These are phyloP conservation scores for Furcasterigmium sp. DNA, from an alignment of 2,329 filamentous ascomycete genomes.

Conservation along the genomic window DNA sequence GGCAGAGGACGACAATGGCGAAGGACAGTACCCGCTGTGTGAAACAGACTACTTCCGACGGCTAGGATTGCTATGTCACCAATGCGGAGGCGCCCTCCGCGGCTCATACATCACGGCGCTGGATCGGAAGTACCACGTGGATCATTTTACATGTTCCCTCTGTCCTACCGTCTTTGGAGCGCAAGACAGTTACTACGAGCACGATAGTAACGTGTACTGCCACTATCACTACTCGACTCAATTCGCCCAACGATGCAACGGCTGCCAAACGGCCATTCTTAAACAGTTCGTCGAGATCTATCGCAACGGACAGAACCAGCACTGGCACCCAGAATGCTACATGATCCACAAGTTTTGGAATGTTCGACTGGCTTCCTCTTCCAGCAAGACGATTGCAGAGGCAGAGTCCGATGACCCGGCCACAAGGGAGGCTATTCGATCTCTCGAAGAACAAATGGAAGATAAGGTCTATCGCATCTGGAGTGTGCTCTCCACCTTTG, in stretches of 20 bases:
- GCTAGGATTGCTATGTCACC: slow-evolving; percentile 83
- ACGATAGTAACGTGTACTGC: slow-evolving; percentile 93
- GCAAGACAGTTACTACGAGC: slow-evolving; percentile 98
- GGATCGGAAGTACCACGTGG: slow-evolving; percentile 97
- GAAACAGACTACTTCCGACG: slow-evolving; percentile 97
- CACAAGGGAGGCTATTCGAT: slow-evolving; percentile 69
- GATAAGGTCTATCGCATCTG: slow-evolving; percentile 97
- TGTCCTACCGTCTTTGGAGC: slow-evolving; percentile 98
- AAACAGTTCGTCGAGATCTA: slow-evolving; percentile 99
- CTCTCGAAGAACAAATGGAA: slow-evolving; percentile 90
- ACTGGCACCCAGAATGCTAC: slow-evolving; percentile 99
- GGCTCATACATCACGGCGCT: slow-evolving; percentile 98
- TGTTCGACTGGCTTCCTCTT: slow-evolving; percentile 69
- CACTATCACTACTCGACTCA: slow-evolving; percentile 98
- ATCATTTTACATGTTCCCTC: slow-evolving; percentile 97
- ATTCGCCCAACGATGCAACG: slow-evolving; percentile 93
- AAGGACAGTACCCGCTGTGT: slow-evolving; percentile 87
- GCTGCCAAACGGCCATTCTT: slow-evolving; percentile 92
- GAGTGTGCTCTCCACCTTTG: slow-evolving; percentile 95
- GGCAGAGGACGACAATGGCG: slow-evolving; percentile 82
- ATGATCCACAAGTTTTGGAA: slow-evolving; percentile 99
- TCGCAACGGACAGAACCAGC: slow-evolving; percentile 94
- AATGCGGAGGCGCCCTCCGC: slow-evolving; percentile 86
- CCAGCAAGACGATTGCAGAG: slow-evolving; percentile 40
- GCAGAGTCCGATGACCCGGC: slow-evolving; percentile 47